Evolutionary conservation across 257 asterid genomes (phyloP).

Genomic region (Solanum clarkiae): DNA sequence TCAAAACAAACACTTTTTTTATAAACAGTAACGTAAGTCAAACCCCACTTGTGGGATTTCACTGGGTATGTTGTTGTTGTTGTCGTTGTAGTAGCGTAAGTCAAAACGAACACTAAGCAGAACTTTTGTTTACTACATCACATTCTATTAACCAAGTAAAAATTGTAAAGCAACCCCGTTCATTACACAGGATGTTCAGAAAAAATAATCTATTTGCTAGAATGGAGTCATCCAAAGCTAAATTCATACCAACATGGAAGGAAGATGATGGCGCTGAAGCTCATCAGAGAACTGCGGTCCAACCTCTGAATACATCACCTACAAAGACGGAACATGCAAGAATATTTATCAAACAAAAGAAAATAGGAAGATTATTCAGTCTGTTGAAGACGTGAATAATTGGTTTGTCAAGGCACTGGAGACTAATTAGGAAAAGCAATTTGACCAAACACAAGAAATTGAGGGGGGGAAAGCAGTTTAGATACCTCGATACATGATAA

Average conservation of each 20-base stretch:
- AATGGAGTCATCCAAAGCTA: neutral
- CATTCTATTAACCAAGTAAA: neutral
- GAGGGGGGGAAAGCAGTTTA: neutral
- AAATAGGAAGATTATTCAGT: neutral
- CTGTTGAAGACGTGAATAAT: neutral
- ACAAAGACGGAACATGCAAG: slow-evolving; percentile 2
- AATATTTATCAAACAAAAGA: neutral
- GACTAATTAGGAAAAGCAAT: neutral
- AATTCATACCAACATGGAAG: slow-evolving; percentile 53
- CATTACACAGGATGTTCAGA: neutral
- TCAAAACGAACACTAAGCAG: neutral
- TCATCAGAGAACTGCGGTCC: slow-evolving; percentile 95
- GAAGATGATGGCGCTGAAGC: slow-evolving; percentile 75
- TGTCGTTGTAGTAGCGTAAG: too few relatives aligned
- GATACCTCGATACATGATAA: slow-evolving; percentile 73
- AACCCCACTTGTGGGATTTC: too few relatives aligned
- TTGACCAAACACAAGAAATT: neutral
- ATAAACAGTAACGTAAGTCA: too few relatives aligned
- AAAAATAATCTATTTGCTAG: neutral
- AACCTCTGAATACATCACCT: slow-evolving; percentile 89
- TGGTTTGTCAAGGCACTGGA: neutral
- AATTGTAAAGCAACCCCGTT: neutral
- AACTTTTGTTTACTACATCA: neutral
- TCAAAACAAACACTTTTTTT: neutral
- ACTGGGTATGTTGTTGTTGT: too few relatives aligned